Evolutionary conservation across 768 basidiomycete species (phyloP), one percentile per base, ranked within the genome.

Genomic region (Tricholoma terreum): DNA sequence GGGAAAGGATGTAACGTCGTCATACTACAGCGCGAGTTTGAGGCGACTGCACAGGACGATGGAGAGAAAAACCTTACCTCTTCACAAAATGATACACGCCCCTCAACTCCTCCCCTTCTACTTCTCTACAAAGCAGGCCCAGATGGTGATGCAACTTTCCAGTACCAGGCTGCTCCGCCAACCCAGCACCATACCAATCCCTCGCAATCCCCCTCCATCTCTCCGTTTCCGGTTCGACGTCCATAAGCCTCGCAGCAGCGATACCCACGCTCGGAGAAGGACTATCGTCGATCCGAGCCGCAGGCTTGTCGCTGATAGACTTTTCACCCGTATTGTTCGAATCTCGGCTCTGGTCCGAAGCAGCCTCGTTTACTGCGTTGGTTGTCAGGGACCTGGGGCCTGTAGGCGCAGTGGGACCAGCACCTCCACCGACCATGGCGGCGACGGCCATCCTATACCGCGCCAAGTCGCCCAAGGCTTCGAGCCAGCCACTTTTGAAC

Each of bases 361-460:
- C 72, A 2, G 75, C 81, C 49, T 78, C 76, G 4, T 77, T 80
- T 9, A 86, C 71, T 0, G 87, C 85, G 55, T 85, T 80, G 4
- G 77, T 60, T 0, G 86, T 88, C 38, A 90, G 77, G 0, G 77
- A 69, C 11, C 62, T 52, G 2, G 78, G 76, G 4, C 71, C 68
- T 17, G 70, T 65, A 3, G 71, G 43, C 5, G 53, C 40, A 8
- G 60, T 46, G 2, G 63, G 67, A 15, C 76, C 73, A 4, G 79
- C 67, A 33, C 74, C 78, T 24, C 80, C 79, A 24, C 82, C 79
- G 27, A 90, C 80, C 80, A 94, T 85, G 31, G 86, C 87, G n/a
- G 92, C 90, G n/a, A 98, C 91, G 1, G 89, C 88, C 91, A 97
- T 96, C 51, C 90, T 84, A 70, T 98, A 98, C 34, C 95, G 81